A percentile compares a stretch with the other conserved stretches of the same genome.
Conservation (phyloP, 2,329 filamentous ascomycete genomes). For the Rutstroemia sp. region DNA sequence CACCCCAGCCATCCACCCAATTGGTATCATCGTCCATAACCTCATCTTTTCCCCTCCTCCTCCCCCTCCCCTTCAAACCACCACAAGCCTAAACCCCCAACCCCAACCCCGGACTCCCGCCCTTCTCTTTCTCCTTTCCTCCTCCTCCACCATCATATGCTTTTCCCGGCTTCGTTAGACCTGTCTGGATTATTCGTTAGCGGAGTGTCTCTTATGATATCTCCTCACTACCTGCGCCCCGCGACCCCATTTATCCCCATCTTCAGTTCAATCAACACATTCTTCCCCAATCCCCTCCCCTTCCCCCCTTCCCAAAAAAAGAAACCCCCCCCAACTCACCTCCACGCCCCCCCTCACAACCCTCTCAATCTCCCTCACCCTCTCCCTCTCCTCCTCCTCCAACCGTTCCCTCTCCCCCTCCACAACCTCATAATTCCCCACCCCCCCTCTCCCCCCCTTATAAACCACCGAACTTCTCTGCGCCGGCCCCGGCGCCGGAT, state of each 20-base stretch:
- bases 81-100: not conserved
- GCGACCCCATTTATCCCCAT: not conserved
- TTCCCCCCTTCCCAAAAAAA: not conserved
- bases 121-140: not conserved
- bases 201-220: not conserved
- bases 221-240: slow-evolving; percentile 19
- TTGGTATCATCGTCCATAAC: too few relatives aligned
- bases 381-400: slow-evolving; percentile 27
- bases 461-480: slow-evolving; percentile 10
- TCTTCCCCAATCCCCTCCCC: not conserved
- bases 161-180: slow-evolving; percentile 40
- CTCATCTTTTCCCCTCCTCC: too few relatives aligned
- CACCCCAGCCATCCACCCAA: too few relatives aligned
- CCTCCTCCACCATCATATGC: slow-evolving; percentile 30
- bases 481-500: slow-evolving; percentile 1
- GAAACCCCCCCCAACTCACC: not conserved
- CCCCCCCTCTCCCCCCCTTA: slow-evolving; percentile 45
- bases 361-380: slow-evolving; percentile 30
- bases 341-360: not conserved
- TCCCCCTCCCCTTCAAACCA: too few relatives aligned
- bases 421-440: slow-evolving; percentile 43
- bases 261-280: too few relatives aligned
- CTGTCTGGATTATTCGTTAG: slow-evolving; percentile 31
- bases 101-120: not conserved
- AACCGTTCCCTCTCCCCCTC: slow-evolving; percentile 25